Evolutionary conservation across 306 rosid species (phyloP).

Genomic region (Begonia masoniana): DNA sequence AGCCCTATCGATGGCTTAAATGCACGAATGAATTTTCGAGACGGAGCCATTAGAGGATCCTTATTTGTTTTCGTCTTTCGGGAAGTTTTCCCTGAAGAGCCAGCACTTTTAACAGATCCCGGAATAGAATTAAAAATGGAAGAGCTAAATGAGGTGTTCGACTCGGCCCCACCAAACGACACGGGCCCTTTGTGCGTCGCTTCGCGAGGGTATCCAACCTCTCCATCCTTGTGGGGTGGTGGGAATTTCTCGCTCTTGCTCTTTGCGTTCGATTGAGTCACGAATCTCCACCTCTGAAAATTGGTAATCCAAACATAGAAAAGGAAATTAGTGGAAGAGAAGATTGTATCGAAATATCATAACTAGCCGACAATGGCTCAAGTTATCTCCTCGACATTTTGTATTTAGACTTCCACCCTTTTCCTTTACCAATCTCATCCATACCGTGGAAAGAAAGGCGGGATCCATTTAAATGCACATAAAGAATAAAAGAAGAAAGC

Average conservation of each 20-base stretch:
- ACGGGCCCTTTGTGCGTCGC: constrained; percentile 41
- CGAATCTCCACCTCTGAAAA: constrained; percentile 78
- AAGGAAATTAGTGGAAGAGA: neutral
- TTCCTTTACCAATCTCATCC: too few relatives aligned
- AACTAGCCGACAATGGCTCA: neutral
- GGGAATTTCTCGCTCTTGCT: constrained; percentile 98
- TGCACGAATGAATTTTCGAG: constrained; percentile 53
- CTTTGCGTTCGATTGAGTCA: constrained; percentile 53
- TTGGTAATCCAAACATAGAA: neutral
- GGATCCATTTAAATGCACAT: too few relatives aligned
- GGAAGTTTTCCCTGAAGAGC: constrained; percentile 31
- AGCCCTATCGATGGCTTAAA: constrained; percentile 61
- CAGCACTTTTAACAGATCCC: constrained; percentile 26
- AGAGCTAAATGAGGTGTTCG: constrained; percentile 38
- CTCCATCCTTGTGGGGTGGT: constrained; percentile 90
- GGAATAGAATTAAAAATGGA: constrained; percentile 37
- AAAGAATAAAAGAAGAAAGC: too few relatives aligned
- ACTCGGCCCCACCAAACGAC: constrained; percentile 51
- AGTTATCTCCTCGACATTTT: too few relatives aligned
- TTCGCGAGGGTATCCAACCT: constrained; percentile 59
- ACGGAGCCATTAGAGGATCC: constrained; percentile 36
- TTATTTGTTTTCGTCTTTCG: constrained; percentile 32
- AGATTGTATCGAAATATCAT: neutral
- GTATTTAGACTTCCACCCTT: too few relatives aligned
- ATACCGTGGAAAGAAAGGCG: too few relatives aligned